These are phyloP conservation scores for Coemansia furcata DNA, from an alignment of 192 early-diverging fungal genomes.

Conservation along the genomic window DNA sequence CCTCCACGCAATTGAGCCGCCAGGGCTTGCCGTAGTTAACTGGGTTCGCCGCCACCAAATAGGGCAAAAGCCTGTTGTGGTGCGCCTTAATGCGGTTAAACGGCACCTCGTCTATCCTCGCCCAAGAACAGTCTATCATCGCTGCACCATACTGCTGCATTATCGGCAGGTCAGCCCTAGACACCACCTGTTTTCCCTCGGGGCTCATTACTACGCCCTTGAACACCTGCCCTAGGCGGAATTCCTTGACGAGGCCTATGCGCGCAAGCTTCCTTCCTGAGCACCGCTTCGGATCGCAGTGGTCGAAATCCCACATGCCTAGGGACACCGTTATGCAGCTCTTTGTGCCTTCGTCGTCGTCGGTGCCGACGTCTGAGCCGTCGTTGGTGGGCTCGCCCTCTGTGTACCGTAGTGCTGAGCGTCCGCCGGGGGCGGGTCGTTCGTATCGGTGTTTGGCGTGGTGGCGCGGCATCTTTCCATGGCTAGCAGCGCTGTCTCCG, in stretches of 20 bases:
- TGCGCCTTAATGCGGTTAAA: conserved; percentile 82
- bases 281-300: conserved; percentile 98
- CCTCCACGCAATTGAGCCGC: conserved; percentile 97
- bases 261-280: conserved; percentile 89
- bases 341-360: background rate
- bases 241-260: conserved; percentile 70
- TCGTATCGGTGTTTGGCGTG: conserved; percentile 26
- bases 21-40: conserved; percentile 97
- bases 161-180: conserved; percentile 77
- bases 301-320: conserved; percentile 96
- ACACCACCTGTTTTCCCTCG: conserved; percentile 82
- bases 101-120: conserved; percentile 89
- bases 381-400: background rate
- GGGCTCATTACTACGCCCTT: conserved; percentile 89
- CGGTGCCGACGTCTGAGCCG: background rate
- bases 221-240: conserved; percentile 83
- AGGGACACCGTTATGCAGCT: conserved; percentile 56
- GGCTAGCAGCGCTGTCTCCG: conserved; percentile 5
- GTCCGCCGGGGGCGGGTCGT: conserved; percentile 11
- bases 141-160: conserved; percentile 76
- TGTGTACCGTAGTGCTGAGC: conserved; percentile 6
- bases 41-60: conserved; percentile 92
- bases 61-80: conserved; percentile 90
- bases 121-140: conserved; percentile 98
- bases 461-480: conserved; percentile 26